phyloP scores from a whole-genome alignment of 805 yeast species.

The Candida piceae region DNA sequence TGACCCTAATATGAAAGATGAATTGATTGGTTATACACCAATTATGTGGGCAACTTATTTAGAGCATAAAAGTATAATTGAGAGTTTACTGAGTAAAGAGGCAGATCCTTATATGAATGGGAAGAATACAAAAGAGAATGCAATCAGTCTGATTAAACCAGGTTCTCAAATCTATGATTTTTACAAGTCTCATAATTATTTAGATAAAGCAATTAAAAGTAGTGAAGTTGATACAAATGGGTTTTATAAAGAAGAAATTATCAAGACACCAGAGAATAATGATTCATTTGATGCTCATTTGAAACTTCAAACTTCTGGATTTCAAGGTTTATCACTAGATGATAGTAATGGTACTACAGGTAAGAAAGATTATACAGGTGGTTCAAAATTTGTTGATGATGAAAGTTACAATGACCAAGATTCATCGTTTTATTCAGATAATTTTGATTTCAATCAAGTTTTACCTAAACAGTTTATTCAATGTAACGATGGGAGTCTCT shows the following conservation, averaged over 20 bases:
- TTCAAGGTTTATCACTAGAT: conserved; percentile 10
- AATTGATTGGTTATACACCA: conserved; percentile 54
- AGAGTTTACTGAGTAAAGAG: conserved; percentile 52
- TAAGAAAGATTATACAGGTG: conserved; percentile 16
- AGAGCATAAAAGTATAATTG: conserved; percentile 49
- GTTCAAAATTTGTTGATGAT: conserved; percentile 28
- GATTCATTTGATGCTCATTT: conserved; percentile 32
- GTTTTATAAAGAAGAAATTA: conserved; percentile 16
- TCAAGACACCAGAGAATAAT: conserved; percentile 11
- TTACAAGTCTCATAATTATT: conserved; percentile 47
- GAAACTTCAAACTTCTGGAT: conserved; percentile 36
- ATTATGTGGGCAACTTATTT: conserved; percentile 83
- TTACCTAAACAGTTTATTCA: conserved; percentile 55
- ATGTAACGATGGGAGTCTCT: conserved; percentile 55
- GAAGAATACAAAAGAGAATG: conserved; percentile 38
- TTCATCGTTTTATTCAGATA: conserved; percentile 26
- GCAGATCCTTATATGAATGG: conserved; percentile 52
- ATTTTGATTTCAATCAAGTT: conserved; percentile 53
- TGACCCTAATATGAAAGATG: conserved; percentile 48
- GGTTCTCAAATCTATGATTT: conserved; percentile 54
- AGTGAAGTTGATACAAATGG: conserved; percentile 1
- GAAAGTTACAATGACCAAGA: conserved; percentile 30
- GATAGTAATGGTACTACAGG: conserved; percentile 3
- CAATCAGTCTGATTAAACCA: conserved; percentile 53
- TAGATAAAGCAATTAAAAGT: conserved; percentile 17